Evolutionary conservation across 371 early-diverging fungal species (phyloP).

Genomic region (Amoeboaphelidium protococcarum): DNA sequence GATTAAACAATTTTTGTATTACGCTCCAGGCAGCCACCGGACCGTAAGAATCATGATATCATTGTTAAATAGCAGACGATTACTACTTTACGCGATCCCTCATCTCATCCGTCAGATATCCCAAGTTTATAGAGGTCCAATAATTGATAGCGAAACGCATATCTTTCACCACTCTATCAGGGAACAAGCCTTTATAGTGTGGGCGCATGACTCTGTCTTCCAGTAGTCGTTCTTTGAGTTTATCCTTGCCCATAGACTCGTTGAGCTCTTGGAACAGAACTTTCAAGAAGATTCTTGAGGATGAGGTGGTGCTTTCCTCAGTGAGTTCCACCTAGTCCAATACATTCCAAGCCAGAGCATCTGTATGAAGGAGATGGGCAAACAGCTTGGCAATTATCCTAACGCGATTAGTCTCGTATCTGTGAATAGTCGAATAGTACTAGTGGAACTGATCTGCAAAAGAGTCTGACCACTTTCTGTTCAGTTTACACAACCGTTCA

Average conservation of each 20-base stretch:
- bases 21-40: no score
- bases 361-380: constrained; percentile 60
- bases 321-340: constrained; percentile 49
- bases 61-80: no score
- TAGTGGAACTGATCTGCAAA: constrained; percentile 53
- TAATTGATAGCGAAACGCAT: constrained; percentile 92
- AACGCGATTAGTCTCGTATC: constrained; percentile 72
- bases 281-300: constrained; percentile 90
- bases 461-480: constrained; percentile 43
- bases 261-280: constrained; percentile 70
- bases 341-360: constrained; percentile 61
- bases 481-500: constrained; percentile 72
- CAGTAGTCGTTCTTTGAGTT: constrained; percentile 42
- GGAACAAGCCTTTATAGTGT: constrained; percentile 47
- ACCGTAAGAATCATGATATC: no score
- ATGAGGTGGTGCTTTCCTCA: constrained; percentile 73
- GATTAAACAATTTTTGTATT: no score
- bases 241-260: constrained; percentile 53
- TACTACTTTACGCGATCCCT: no score
- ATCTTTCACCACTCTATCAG: constrained; percentile 54
- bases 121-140: constrained; percentile 78
- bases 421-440: constrained; percentile 62
- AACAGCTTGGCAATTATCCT: constrained; percentile 78
- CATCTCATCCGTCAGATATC: constrained; percentile 35
- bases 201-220: constrained; percentile 2